Evolutionary conservation across 2,329 filamentous ascomycete genomes (phyloP), one percentile per base, ranked within the genome.

Genomic region (Fusarium sp.): DNA sequence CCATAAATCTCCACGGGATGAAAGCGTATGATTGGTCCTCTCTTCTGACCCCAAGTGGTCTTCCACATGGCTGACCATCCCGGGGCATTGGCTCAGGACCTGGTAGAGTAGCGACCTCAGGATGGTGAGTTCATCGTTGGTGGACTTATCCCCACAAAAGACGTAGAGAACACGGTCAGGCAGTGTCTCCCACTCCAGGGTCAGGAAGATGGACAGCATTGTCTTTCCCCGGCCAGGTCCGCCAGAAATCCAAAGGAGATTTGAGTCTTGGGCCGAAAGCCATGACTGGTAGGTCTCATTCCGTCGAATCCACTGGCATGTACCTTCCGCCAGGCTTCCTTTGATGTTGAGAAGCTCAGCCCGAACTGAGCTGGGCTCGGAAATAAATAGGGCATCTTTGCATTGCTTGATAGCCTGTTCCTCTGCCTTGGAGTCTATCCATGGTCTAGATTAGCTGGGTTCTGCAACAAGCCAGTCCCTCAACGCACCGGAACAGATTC

Each of bases 21-120:
- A 45, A 45, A 45, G 40, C 0, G 20, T 22, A 1, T 4, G 40
- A 6, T 22, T 45, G 13, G 20, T 45, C 6, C 40, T 45, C 20
- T 45, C 40, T 1, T 1, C 40, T 45, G 40, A 8, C 20, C 20
- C 20, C 20, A 45, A 2, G 6, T 4, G 4, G 6, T 45, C 20
- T 1, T 2, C 3, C 3, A 45, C 40, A 9, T 45, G 40, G 3
- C 4, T 0, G 20, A 5, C 13, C 40, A 45, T 45, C 0, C 6
- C 8, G 1, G 20, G 40, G 5, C 0, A 1, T 3, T 22, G 40
- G 13, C 1, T 2, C 0, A 45, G 20, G 40, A 45, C 20, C 4
- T 45, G 40, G 13, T 45, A 45, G 3, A 45, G 40, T 6, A 45
- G 14, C 2, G 20, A 45, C 2, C 40, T 45, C 20, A 45, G 5